Base-by-base conservation (phyloP, 345 rosid genomes). In the Eucalyptus globulus region DNA sequence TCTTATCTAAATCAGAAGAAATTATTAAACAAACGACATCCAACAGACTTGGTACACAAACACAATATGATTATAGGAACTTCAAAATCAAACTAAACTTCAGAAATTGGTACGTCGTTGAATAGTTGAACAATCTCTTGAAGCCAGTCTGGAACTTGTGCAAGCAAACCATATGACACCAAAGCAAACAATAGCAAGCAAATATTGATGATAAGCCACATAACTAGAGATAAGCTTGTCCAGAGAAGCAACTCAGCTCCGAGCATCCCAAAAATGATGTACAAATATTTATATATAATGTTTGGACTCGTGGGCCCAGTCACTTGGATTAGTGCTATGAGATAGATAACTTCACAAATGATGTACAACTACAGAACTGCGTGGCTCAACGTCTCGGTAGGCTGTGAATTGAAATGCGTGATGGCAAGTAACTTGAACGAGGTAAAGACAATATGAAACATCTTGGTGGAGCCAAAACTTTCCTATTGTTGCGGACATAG, bases 371-470 rank as follows among this genome's bases (percentile, higher is more conserved):
- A 7, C 4, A 34, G 1, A 31, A 16, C 4, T 2, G 1, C 11
- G 0, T 16, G 13, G 44, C 4, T 34, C 7, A 4, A 5, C 0
- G 2, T 0, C 2, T 9, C 0, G 4, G 2, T 69, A 53, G 9
- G 9, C 0, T 17, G 12, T 0, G 60, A 54, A 54, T 54, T 54
- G 60, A 54, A 54, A 54, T 54, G 60, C 27, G 0, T 15, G 9
- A 69, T 69, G 24, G 5, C 0, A 6, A 69, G 24, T 0, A 16
- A 0, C 3, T 69, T 0, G 3, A 69, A 31, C 1, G 7, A 34
- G 44, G 2, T 17, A 0, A 34, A 10, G 6, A 0, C 8, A 10
- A 72, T 37, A 34, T 37, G 45, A 72, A 72, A 17, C 1, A 14
- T 72, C 27, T 72, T 34, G 26, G 14, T 19, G 1, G 0, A 19